Evolutionary conservation across 192 early-diverging fungal species (phyloP), one percentile per base, ranked within the genome.

Genomic region (Entomortierella lignicola): DNA sequence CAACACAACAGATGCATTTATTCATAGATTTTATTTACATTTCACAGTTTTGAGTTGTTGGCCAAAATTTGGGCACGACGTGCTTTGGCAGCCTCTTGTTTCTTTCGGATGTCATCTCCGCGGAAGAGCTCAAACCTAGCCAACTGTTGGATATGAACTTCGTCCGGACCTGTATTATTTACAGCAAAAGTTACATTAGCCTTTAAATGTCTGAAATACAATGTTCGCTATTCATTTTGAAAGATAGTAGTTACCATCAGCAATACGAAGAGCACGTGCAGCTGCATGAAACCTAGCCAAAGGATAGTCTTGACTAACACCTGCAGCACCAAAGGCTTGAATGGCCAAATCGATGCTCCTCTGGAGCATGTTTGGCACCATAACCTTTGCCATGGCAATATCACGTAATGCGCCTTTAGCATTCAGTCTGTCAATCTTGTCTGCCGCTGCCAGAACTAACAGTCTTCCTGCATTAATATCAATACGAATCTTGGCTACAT

Each of bases 311-410:
- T 92, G 91, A 42, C 89, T 88, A 27, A 99, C 86, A 55, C 98
- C 98, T 21, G 83, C 95, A 25, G 95, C 98, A 50, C 98, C 98
- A 80, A 89, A 88, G 50, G 94, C 91, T 83, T 99, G 98, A 62
- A 98, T 98, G 17, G 96, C 94, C 55, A 93, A 83, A 71, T 99
- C 98, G 55, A 98, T 83, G 15, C 98, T 93, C 0, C 69, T 63
- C 37, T 92, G 87, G 4, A 91, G 79, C 83, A 93, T 90, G 23
- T 79, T 90, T 23, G 98, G 98, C 17, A 95, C 94, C 34, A 93
- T 83, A n/a, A 95, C 93, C 88, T 99, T 98, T 69, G 95, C 96
- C 93, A 98, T 98, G 17, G 93, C 96, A 80, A 99, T 99, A 63
- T 98, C 92, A 58, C 95, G 93, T 81, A 94, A 79, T 7, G 97